Conservation (phyloP, 352 stramenopile genomes). For the Phytophthora pseudosyringae region DNA sequence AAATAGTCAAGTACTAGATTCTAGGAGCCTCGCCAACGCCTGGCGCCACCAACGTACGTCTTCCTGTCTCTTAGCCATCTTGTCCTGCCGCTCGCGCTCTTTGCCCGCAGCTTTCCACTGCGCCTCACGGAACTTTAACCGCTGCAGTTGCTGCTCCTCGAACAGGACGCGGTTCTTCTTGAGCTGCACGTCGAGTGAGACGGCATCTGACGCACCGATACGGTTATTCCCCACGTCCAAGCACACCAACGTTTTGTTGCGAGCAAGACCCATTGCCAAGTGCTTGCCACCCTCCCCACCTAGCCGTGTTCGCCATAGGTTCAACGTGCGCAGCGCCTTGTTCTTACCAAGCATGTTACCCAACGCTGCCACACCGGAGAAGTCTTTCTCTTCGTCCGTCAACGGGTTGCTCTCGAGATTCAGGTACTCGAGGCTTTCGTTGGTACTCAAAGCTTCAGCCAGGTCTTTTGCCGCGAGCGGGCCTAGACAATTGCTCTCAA, state of each 20-base stretch:
- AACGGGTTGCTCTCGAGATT: slow-evolving; percentile 84
- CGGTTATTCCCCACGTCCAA: slow-evolving; percentile 88
- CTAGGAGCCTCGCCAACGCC: not conserved
- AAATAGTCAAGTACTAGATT: slow-evolving; percentile 8
- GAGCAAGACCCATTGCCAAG: slow-evolving; percentile 57
- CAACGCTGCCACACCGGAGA: slow-evolving; percentile 62
- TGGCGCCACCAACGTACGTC: slow-evolving; percentile 40
- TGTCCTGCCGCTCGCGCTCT: slow-evolving; percentile 56
- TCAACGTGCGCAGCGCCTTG: slow-evolving; percentile 66
- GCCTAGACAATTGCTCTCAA: slow-evolving; percentile 73
- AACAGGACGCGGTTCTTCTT: slow-evolving; percentile 57
- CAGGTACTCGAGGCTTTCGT: slow-evolving; percentile 62
- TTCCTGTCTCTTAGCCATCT: slow-evolving; percentile 56
- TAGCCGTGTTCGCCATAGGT: slow-evolving; percentile 78
- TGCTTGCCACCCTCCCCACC: slow-evolving; percentile 72
- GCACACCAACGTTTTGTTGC: slow-evolving; percentile 66
- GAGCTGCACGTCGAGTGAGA: slow-evolving; percentile 55
- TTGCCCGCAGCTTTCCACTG: slow-evolving; percentile 60
- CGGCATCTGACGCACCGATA: slow-evolving; percentile 56
- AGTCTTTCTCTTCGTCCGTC: slow-evolving; percentile 81
- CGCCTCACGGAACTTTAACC: slow-evolving; percentile 50
- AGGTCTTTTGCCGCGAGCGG: slow-evolving; percentile 54
- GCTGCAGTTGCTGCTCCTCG: slow-evolving; percentile 49
- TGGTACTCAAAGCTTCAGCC: slow-evolving; percentile 59
- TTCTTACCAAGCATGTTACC: slow-evolving; percentile 67